Evolutionary conservation across 495 filamentous ascomycete species (phyloP).

Genomic region (Penicillium steckii): DNA sequence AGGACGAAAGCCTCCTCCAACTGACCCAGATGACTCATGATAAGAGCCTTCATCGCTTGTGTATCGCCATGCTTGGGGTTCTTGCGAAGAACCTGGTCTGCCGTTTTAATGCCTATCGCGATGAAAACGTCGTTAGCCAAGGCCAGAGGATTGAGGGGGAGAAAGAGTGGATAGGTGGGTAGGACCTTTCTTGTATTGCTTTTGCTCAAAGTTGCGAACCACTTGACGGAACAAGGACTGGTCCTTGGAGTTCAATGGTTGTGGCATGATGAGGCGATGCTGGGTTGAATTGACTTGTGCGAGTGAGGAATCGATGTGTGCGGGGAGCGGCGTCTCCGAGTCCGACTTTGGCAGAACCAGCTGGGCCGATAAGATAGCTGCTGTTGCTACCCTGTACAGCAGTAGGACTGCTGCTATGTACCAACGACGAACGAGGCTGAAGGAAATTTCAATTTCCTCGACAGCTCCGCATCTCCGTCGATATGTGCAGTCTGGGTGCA

Average conservation of each 20-base stretch:
- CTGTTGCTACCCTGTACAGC: too few species aligned
- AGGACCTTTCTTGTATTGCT: slow-evolving; percentile 93
- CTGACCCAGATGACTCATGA: slow-evolving; percentile 88
- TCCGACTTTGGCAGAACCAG: slow-evolving; percentile 30
- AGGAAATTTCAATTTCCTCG: background rate
- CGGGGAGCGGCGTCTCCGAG: slow-evolving; percentile 39
- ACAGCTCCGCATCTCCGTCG: background rate
- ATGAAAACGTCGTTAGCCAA: slow-evolving; percentile 23
- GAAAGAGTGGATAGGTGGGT: background rate
- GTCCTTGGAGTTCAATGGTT: slow-evolving; percentile 87
- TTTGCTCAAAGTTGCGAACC: slow-evolving; percentile 92
- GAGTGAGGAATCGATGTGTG: slow-evolving; percentile 43
- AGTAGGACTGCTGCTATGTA: too few species aligned
- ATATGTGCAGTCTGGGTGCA: background rate
- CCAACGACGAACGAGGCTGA: slow-evolving; percentile 1
- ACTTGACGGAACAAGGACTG: slow-evolving; percentile 88
- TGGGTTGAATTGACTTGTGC: slow-evolving; percentile 35
- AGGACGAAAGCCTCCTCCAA: slow-evolving; percentile 89
- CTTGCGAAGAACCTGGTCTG: slow-evolving; percentile 91
- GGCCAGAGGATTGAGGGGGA: background rate
- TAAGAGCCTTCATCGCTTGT: slow-evolving; percentile 97
- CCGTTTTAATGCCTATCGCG: slow-evolving; percentile 73
- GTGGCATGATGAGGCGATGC: slow-evolving; percentile 63
- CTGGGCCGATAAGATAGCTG: slow-evolving; percentile 27
- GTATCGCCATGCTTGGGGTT: slow-evolving; percentile 97